Evolutionary conservation across 2,329 filamentous ascomycete genomes (phyloP), one percentile per base, ranked within the genome.

Genomic region (Arthrobotrys iridis): DNA sequence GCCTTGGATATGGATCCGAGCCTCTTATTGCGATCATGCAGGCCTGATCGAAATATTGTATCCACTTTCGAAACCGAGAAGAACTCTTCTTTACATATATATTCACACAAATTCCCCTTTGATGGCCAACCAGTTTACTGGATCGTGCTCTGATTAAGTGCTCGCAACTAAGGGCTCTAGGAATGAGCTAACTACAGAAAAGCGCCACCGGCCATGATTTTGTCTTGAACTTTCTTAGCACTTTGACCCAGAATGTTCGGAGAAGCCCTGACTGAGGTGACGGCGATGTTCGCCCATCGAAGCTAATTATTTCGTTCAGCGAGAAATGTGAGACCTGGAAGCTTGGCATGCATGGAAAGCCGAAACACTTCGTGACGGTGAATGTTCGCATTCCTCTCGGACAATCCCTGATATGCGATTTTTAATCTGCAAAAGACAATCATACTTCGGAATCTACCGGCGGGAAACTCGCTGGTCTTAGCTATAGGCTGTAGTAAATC

Each of bases 1-100:
- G 28, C 50, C 50, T 20, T 55, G 48, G 26, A 28, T 35, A 55
- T 55, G 30, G 50, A 55, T 55, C 50, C 18, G 50, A 55, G 50
- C 30, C 35, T 55, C 50, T 35, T 15, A 20, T 24, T 35, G 50
- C 30, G 50, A 18, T 55, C 50, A 55, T 15, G 28, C 28, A 35
- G 48, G n/a, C 10, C 10, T 46, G 20, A 22, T 52, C 35, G n/a
- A 15, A n/a, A 24, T 22, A 37, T n/a, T 24, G 10, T 35, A 55
- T 55, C 50, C 50, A 37, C 50, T 55, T 52, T 37, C 18, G 15
- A 55, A 37, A 30, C 8, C 8, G 18, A 55, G 48, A 13, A n/a
- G 50, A 37, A 37, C 10, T 13, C 50, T 7, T 3, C 15, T 37
- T 35, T 55, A 55, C 15, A 15, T 55, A 13, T 2, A 35, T 15